Base-by-base conservation (phyloP, 495 filamentous ascomycete species). In the Mycothermus thermophilus region DNA sequence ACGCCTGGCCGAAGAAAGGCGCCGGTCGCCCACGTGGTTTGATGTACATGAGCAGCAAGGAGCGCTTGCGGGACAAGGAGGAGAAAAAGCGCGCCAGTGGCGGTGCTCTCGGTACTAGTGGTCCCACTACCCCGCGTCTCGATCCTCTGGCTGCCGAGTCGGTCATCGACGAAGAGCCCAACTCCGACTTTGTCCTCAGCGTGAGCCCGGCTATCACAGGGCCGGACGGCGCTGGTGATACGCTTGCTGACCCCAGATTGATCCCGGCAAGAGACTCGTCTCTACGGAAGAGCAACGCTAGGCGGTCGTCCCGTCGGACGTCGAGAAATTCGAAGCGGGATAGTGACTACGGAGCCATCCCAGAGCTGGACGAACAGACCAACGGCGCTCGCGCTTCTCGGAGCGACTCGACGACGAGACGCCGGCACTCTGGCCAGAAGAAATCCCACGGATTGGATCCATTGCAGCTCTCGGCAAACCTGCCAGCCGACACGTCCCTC, bases 251-350 rank as follows among this genome's bases (percentile, higher is more conserved):
- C 31, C 47, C 57, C 31, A 67, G 52, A 41, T 54, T 67, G 8
- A 80, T 84, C 30, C 79, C 79, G 4, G 62, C 68, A 3, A 63
- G 78, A 35, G 77, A 81, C 31, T 83, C 78, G 1, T 82, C 77
- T 5, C 48, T 83, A 25, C 62, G 77, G 26, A 79, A 79, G 41
- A 66, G 48, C 5, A 55, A 40, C 35, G 50, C 49, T 12, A 66
- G 55, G 48, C 41, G 63, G 37, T 58, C 60, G 0, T 64, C 62
- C 1, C 52, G 51, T 8, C 51, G 56, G 34, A 50, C 56, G 0
- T 58, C 55, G 3, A 54, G 54, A 32, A 55, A 33, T 8, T 53
- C 61, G 10, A 61, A 46, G 47, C 54, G 54, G n/a, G 59, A 62
- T 22, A 55, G 53, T 40, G 62, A 64, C 25, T 35, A 46, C 39